phyloP scores from a whole-genome alignment of 2,329 filamentous ascomycete genomes.

The Chaetoscypha palmicola region DNA sequence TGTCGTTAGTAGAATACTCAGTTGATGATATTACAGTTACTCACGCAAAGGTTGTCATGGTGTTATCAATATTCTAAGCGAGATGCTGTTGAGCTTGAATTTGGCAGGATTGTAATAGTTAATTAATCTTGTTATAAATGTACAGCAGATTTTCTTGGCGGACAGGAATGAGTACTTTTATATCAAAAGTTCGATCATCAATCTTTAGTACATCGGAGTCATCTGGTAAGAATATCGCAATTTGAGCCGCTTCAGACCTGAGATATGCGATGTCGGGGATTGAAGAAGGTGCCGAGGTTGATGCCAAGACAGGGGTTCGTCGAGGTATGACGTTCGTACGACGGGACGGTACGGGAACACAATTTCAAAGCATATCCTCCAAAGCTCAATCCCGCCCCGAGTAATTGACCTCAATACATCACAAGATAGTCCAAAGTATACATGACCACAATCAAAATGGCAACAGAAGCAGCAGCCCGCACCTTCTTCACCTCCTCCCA shows the following conservation, averaged over 20 bases:
- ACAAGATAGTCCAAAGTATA: background rate
- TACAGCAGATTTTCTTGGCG: no score
- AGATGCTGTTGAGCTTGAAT: no score
- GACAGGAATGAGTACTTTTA: background rate
- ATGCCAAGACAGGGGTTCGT: background rate
- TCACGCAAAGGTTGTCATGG: constrained; percentile 45
- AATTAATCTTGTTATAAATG: no score
- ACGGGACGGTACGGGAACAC: background rate
- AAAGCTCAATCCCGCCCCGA: background rate
- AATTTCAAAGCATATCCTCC: background rate
- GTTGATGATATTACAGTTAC: constrained; percentile 18
- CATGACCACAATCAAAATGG: constrained; percentile 36
- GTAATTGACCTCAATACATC: background rate
- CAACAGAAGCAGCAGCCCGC: constrained; percentile 64
- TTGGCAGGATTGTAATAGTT: no score
- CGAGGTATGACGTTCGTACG: background rate
- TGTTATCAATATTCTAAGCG: background rate
- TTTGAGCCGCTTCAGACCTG: background rate
- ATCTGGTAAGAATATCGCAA: no score
- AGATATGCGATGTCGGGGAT: constrained; percentile 6
- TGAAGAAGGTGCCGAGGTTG: background rate
- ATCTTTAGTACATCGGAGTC: no score
- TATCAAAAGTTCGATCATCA: no score
- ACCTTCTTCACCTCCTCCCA: constrained; percentile 72
- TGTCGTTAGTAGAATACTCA: no score